Evolutionary conservation across 1,139 yeast species (phyloP), one percentile per base, ranked within the genome.

Genomic region (Saccharomycopsis hybrid): DNA sequence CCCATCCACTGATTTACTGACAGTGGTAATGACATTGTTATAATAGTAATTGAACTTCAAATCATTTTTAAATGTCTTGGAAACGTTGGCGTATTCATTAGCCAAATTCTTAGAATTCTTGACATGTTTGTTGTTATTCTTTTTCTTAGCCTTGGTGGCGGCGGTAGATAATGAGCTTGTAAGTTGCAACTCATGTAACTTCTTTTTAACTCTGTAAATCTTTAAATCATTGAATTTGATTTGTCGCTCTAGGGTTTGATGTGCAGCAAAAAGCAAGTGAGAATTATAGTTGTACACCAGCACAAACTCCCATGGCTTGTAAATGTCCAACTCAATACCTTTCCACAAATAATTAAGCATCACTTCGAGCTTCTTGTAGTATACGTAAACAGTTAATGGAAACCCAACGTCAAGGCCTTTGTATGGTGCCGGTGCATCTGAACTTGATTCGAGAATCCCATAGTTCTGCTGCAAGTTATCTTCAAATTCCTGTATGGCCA

Each of bases 281-380:
- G 76, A 72, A 0, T 76, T 70, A 60, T 82, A 81, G 86, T 90
- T 84, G 64, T 79, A 83, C 67, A 86, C 77, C 46, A 77, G 67
- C 52, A 76, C 76, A 55, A 74, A 69, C 63, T 92, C 97, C 74
- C 85, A 84, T 1, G 76, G 71, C 57, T 81, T 79, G 63, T 85
- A 87, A 18, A 89, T 65, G 33, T 86, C 88, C 42, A 87, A 71
- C 58, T 85, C 92, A 58, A 89, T 78, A 1, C 96, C 95, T 53
- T 80, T 74, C 33, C 88, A 65, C 2, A 79, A 74, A n/a, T 82
- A 78, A 60, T 85, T 84, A 25, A 78, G 61, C 95, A 89, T 89
- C 42, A 77, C 67, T 43, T 73, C 72, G 41, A 89, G 65, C 62
- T 92, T 92, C 54, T 75, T 72, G 57, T 70, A 72, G 62, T 77